Base-by-base conservation (phyloP, 306 rosid species). In the Rosa chinensis region DNA sequence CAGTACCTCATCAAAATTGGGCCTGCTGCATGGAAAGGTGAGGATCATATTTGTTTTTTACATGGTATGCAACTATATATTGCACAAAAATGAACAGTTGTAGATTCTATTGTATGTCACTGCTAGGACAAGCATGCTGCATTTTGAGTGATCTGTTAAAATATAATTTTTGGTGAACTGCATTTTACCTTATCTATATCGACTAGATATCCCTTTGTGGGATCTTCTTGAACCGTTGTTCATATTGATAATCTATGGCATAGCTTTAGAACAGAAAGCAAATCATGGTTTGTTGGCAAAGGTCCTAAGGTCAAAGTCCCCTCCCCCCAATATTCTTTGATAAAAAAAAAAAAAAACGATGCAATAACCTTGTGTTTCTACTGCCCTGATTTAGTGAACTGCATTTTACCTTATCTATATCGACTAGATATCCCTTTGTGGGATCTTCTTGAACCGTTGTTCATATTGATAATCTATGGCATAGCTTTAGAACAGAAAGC, bases 1-100 rank as follows among this genome's bases (percentile, higher is more conserved):
- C 64, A 94, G 98, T 89, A 84, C 89, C 72, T 91, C 98, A 11
- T 91, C 98, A 12, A 88, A 93, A 67, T 84, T 85, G 64, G 89
- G 79, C 76, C 83, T 94, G 25, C 81, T 94, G 79, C 97, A 89
- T 68, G 89, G 84, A 18, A 94, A 94, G 97, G 97, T 94, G 43
- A 8, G 66, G 37, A 74, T 74, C 52, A 73, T 21, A 4, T 42
- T 9, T 62, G n/a, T 25, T 66, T 53, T 53, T 49, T 40, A 40
- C 39, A 11, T 42, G 10, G 8, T 1, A 21, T 74, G 67, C 40
- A 66, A 61, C 17, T 10, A 42, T 45, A 20, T 20, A 58, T 11
- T 40, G 20, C 53, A 12, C 39, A 11, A 58, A 72, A 12, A 43
- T 37, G n/a, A 6, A 17, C 42, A n/a, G 6, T 14, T 49, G 16